Conservation (phyloP, 2,329 filamentous ascomycete species). For the Albophoma yamanashiensis region DNA sequence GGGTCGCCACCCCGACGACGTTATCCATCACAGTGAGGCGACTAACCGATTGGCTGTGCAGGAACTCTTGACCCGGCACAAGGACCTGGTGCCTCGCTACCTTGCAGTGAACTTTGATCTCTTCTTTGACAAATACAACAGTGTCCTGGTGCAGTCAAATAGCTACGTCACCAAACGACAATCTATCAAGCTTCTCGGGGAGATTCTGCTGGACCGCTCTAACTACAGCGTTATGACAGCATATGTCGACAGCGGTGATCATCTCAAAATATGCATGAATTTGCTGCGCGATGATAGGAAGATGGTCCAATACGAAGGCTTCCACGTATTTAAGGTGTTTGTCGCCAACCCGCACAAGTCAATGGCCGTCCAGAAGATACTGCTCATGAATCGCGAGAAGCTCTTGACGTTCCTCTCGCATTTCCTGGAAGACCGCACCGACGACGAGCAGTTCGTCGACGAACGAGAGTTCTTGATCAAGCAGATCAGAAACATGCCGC, state of each 20-base stretch:
- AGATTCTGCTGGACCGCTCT: slow-evolving; percentile 85
- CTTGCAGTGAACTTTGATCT: slow-evolving; percentile 81
- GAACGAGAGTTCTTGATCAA: slow-evolving; percentile 96
- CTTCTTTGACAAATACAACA: slow-evolving; percentile 90
- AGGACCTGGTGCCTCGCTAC: slow-evolving; percentile 79
- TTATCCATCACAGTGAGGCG: neutral
- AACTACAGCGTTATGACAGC: slow-evolving; percentile 98
- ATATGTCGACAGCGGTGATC: slow-evolving; percentile 90
- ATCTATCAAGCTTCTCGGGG: slow-evolving; percentile 92
- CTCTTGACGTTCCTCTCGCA: slow-evolving; percentile 79
- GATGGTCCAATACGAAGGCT: slow-evolving; percentile 99
- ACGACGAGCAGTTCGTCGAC: slow-evolving; percentile 97
- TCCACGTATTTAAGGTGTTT: slow-evolving; percentile 99
- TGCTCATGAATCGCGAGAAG: slow-evolving; percentile 92
- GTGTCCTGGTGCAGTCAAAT: slow-evolving; percentile 75
- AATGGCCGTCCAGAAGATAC: slow-evolving; percentile 86
- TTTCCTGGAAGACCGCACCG: slow-evolving; percentile 88
- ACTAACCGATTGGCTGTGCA: slow-evolving; percentile 21
- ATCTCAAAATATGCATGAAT: slow-evolving; percentile 98
- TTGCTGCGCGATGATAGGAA: slow-evolving; percentile 88
- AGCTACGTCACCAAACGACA: slow-evolving; percentile 97
- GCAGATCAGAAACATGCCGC: slow-evolving; percentile 67
- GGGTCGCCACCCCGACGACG: slow-evolving; percentile 17
- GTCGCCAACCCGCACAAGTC: slow-evolving; percentile 98
- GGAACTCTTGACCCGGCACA: slow-evolving; percentile 93